phyloP scores from a whole-genome alignment of 768 basidiomycete genomes.

The Suillus paluster region DNA sequence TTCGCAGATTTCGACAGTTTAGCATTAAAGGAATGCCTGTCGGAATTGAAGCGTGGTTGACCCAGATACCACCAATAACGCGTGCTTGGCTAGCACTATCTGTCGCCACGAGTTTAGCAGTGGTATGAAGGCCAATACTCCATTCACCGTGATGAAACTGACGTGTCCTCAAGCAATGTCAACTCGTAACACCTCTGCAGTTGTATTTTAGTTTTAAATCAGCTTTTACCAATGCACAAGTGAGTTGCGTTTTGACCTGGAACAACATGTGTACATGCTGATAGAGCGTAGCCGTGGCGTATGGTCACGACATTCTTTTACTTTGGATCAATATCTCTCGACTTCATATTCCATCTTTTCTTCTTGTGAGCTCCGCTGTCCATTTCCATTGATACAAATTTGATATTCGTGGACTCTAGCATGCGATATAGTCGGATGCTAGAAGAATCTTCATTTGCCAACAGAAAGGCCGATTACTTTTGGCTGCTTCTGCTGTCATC shows the following conservation, averaged over 20 bases:
- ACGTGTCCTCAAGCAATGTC: constrained; percentile 73
- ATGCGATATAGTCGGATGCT: constrained; percentile 98
- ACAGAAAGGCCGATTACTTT: constrained; percentile 90
- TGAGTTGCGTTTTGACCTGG: constrained; percentile 33
- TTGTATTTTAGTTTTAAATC: constrained; percentile 92
- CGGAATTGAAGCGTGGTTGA: constrained; percentile 89
- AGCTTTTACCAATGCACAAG: constrained; percentile 82
- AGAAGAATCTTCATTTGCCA: constrained; percentile 95
- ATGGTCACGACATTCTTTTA: constrained; percentile 92
- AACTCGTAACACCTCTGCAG: constrained; percentile 87
- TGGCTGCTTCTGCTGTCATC: constrained; percentile 90
- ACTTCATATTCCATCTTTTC: constrained; percentile 96
- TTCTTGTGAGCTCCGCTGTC: constrained; percentile 80
- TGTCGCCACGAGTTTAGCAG: constrained; percentile 80
- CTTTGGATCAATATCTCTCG: constrained; percentile 91
- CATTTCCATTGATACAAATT: neutral
- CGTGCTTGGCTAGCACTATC: constrained; percentile 83
- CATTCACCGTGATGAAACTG: constrained; percentile 9
- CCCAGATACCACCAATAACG: constrained; percentile 91
- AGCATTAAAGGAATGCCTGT: constrained; percentile 65
- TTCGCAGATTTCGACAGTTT: neutral
- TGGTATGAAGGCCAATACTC: constrained; percentile 58
- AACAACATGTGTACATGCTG: constrained; percentile 13
- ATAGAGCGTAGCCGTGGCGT: constrained; percentile 74
- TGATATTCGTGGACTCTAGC: constrained; percentile 43